Conservation (phyloP, 208 protist species). For the Plasmodiophora brassicae region DNA sequence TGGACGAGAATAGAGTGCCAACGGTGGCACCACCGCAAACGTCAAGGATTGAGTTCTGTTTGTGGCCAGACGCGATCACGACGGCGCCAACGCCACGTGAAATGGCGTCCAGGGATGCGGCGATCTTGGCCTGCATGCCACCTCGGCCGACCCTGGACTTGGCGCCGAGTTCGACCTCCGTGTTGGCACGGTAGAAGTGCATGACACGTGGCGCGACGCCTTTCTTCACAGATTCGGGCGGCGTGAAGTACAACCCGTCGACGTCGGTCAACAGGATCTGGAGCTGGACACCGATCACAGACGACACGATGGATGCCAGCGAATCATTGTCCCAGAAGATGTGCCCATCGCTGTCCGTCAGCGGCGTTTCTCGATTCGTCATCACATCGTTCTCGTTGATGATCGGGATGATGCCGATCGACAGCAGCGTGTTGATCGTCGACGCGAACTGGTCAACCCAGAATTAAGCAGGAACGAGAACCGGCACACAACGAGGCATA, state of each 20-base stretch:
- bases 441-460: not conserved
- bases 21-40: constrained; percentile 46
- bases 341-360: not conserved
- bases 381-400: constrained; percentile 73
- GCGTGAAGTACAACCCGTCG: not conserved
- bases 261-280: constrained; percentile 67
- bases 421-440: constrained; percentile 60
- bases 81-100: constrained; percentile 38
- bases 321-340: constrained; percentile 63
- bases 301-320: constrained; percentile 61
- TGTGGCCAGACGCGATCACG: constrained; percentile 49
- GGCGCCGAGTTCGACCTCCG: not conserved
- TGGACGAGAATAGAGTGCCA: constrained; percentile 43
- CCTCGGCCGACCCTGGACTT: constrained; percentile 42
- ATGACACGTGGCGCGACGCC: not conserved
- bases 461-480: not conserved
- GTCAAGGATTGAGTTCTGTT: not conserved
- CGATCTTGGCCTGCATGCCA: constrained; percentile 55
- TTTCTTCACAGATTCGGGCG: not conserved
- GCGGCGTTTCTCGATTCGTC: not conserved
- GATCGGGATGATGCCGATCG: constrained; percentile 60
- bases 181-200: not conserved
- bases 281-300: constrained; percentile 57
- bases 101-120: constrained; percentile 38
- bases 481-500: not conserved